These are phyloP conservation scores for Pterocarpus macrocarpus DNA, from an alignment of 306 rosid species.

Conservation along the genomic window DNA sequence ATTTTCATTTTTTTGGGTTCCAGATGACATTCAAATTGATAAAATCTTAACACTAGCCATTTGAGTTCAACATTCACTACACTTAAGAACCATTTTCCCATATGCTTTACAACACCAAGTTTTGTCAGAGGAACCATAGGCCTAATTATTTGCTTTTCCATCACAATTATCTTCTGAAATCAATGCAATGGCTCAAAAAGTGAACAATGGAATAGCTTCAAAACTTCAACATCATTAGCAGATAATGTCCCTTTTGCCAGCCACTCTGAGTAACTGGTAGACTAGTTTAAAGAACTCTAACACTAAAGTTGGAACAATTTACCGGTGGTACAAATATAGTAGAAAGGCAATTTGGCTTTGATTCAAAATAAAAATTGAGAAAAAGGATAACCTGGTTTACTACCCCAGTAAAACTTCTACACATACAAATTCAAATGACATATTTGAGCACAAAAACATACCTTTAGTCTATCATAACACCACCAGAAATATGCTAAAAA, in stretches of 20 bases:
- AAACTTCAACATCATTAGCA: conserved; percentile 25
- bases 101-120: conserved; percentile 11
- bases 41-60: conserved; percentile 14
- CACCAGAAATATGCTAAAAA: conserved; percentile 95
- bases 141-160: conserved; percentile 23
- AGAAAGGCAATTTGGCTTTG: not conserved
- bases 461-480: conserved; percentile 84
- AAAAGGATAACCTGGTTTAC: conserved; percentile 4
- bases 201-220: conserved; percentile 1
- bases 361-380: conserved; percentile 21
- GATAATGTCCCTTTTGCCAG: conserved; percentile 7
- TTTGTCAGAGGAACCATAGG: conserved; percentile 20
- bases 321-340: not conserved
- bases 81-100: not conserved
- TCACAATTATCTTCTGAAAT: conserved; percentile 32
- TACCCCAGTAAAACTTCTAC: not conserved
- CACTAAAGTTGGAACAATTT: conserved; percentile 10
- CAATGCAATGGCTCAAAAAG: conserved; percentile 16
- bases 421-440: conserved; percentile 18
- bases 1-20: not conserved
- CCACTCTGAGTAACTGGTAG: conserved; percentile 1
- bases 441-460: conserved; percentile 36
- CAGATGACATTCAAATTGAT: not conserved
- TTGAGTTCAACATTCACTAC: conserved; percentile 6
- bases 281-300: conserved; percentile 10